Conservation (phyloP, 2,329 filamentous ascomycete genomes). For the Pseudogymnoascus sp. region DNA sequence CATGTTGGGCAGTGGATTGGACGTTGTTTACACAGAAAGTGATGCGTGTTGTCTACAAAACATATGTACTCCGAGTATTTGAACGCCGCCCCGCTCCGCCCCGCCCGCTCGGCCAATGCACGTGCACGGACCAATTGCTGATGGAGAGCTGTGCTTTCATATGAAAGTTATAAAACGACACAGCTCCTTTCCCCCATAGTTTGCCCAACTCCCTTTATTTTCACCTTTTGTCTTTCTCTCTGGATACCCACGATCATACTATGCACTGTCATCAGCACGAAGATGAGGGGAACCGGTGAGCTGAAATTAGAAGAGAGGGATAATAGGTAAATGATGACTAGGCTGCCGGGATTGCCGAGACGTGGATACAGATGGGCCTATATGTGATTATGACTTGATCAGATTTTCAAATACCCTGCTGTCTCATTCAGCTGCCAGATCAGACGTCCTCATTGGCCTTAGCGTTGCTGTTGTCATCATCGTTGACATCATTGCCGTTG, state of each 20-base stretch:
- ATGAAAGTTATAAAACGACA: background rate
- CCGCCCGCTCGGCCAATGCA: background rate
- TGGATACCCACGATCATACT: background rate
- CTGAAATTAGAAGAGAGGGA: too few relatives aligned
- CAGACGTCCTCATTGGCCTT: background rate
- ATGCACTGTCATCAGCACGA: background rate
- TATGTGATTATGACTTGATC: too few relatives aligned
- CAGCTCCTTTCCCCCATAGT: too few relatives aligned
- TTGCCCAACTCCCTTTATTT: background rate
- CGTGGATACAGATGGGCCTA: too few relatives aligned
- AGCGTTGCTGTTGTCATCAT: background rate
- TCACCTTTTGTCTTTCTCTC: background rate
- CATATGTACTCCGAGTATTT: conserved; percentile 4
- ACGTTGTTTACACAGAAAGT: conserved; percentile 5
- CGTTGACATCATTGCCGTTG: background rate
- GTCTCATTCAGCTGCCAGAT: background rate
- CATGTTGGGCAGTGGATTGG: conserved; percentile 21
- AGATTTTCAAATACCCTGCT: background rate
- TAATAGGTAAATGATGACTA: too few relatives aligned
- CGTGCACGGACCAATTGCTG: background rate
- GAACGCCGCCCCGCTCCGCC: conserved; percentile 3
- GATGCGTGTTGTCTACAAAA: conserved; percentile 3
- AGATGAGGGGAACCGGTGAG: background rate
- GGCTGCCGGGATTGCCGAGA: too few relatives aligned
- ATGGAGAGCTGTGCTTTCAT: background rate